Conservation (phyloP, 2,329 filamentous ascomycete species). For the Penicillium decumbens region DNA sequence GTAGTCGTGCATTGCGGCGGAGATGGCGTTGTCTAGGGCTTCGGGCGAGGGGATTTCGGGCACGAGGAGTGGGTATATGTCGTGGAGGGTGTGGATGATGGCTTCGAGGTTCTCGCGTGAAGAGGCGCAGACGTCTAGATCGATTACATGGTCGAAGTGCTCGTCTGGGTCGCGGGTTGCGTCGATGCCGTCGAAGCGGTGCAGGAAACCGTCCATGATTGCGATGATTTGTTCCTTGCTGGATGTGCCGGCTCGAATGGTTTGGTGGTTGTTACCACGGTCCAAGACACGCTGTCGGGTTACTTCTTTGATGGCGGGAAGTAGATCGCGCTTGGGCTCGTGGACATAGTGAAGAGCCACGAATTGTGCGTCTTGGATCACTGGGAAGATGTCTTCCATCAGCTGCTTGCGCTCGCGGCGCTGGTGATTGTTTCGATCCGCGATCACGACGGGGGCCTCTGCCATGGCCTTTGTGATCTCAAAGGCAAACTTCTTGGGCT, state of each 20-base stretch:
- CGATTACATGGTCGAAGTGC: slow-evolving; percentile 76
- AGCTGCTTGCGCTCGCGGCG: slow-evolving; percentile 83
- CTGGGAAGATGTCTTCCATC: slow-evolving; percentile 66
- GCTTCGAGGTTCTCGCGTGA: slow-evolving; percentile 83
- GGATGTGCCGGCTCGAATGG: slow-evolving; percentile 79
- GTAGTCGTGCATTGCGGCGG: slow-evolving; percentile 70
- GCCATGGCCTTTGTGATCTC: slow-evolving; percentile 63
- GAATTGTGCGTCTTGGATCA: slow-evolving; percentile 61
- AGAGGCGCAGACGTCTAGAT: slow-evolving; percentile 71
- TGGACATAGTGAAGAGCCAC: slow-evolving; percentile 89
- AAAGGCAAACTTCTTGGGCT: slow-evolving; percentile 72
- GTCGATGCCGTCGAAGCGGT: slow-evolving; percentile 75
- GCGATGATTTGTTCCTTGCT: slow-evolving; percentile 68
- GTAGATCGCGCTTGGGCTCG: slow-evolving; percentile 55
- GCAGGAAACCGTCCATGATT: slow-evolving; percentile 93
- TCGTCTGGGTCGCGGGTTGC: slow-evolving; percentile 65
- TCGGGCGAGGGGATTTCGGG: slow-evolving; percentile 62
- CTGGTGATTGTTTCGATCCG: slow-evolving; percentile 92
- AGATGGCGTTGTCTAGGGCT: slow-evolving; percentile 75
- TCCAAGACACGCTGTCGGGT: slow-evolving; percentile 74
- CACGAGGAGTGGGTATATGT: slow-evolving; percentile 70
- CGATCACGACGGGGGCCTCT: slow-evolving; percentile 68
- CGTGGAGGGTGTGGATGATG: slow-evolving; percentile 65
- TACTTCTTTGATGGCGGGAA: slow-evolving; percentile 67
- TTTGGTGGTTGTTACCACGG: slow-evolving; percentile 95